Conservation (phyloP, 495 filamentous ascomycete genomes). For the Neurospora sp. region DNA sequence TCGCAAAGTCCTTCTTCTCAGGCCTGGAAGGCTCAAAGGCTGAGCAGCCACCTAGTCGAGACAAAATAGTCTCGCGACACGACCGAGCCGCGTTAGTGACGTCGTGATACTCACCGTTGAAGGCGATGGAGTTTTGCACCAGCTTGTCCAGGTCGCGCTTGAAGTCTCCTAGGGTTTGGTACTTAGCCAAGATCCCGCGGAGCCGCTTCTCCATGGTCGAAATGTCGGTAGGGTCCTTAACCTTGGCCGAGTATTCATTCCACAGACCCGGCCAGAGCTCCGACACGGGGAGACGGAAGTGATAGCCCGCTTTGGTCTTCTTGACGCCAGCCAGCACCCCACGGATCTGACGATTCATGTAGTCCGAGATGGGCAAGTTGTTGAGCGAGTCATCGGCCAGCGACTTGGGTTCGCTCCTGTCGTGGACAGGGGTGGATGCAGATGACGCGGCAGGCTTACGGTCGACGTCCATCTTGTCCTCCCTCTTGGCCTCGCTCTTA, state of each 20-base stretch:
- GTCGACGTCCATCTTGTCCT: slow-evolving; percentile 14
- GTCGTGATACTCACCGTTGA: slow-evolving; percentile 71
- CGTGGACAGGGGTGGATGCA: neutral
- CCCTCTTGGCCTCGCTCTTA: slow-evolving; percentile 1
- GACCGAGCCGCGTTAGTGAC: slow-evolving; percentile 54
- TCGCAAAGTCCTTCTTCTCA: slow-evolving; percentile 43
- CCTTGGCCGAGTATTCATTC: slow-evolving; percentile 58
- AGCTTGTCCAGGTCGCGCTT: slow-evolving; percentile 64
- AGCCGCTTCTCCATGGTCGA: slow-evolving; percentile 70
- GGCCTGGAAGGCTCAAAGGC: slow-evolving; percentile 38
- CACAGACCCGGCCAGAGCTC: slow-evolving; percentile 38
- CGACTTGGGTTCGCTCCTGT: slow-evolving; percentile 6
- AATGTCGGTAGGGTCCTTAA: slow-evolving; percentile 75
- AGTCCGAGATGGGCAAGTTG: slow-evolving; percentile 30
- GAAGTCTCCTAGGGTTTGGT: slow-evolving; percentile 53
- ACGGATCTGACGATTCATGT: slow-evolving; percentile 36
- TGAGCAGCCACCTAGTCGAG: slow-evolving; percentile 43
- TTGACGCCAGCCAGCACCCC: slow-evolving; percentile 59
- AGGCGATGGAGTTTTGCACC: slow-evolving; percentile 60
- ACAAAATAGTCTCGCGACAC: slow-evolving; percentile 50
- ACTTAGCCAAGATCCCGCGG: slow-evolving; percentile 53
- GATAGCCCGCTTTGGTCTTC: slow-evolving; percentile 63
- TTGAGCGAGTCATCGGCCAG: slow-evolving; percentile 18
- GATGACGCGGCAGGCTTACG: neutral
- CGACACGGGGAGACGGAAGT: slow-evolving; percentile 66